Base-by-base conservation (phyloP, 2,329 filamentous ascomycete genomes). In the Thielaviopsis populi region DNA sequence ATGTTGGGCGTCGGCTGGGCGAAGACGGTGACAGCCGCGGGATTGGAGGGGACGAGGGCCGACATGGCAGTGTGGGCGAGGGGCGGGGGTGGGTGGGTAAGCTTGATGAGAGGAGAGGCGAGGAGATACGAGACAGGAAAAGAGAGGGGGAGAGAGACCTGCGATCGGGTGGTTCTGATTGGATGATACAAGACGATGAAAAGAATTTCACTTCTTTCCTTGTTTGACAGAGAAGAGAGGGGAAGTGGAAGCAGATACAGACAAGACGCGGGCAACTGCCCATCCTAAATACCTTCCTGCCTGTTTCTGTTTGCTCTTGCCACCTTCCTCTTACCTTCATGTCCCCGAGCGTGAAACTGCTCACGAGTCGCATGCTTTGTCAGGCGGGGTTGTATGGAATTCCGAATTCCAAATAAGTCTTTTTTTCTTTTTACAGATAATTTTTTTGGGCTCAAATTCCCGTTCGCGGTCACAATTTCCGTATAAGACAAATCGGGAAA, bases 11-110 rank as follows among this genome's bases (percentile, higher is more conserved):
- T 89, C 69, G 97, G 76, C 69, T 91, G 82, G 68, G 92, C 88
- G 70, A 95, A 92, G 67, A 96, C 89, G 87, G 96, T 95, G 68
- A 94, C 85, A 70, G 89, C 83, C 19, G 84, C 81, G 13, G 91
- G 91, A 69, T 92, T 85, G 17, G 76, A 70, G 3, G 87, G 86
- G 64, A 88, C 80, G 63, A 89, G 80, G 27, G 65, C 30, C 33
- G 63, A 33, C 63, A 65, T 65, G 54, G 3, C 56, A 24, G 24
- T n/a, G n/a, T n/a, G 17, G 7, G 40, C 17, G n/a, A 3, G 27
- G 30, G 24, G 15, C 22, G 62, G 17, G 27, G 15, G 11, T 40
- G 42, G 42, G 10, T 10, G 2, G 15, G 2, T 22, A 54, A 30
- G 13, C 8, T 15, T 33, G 30, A 7, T 3, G 30, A 7, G 30